Evolutionary conservation across 208 protist genomes (phyloP), one percentile per base, ranked within the genome.

Genomic region (Acanthamoeba lenticulata): DNA sequence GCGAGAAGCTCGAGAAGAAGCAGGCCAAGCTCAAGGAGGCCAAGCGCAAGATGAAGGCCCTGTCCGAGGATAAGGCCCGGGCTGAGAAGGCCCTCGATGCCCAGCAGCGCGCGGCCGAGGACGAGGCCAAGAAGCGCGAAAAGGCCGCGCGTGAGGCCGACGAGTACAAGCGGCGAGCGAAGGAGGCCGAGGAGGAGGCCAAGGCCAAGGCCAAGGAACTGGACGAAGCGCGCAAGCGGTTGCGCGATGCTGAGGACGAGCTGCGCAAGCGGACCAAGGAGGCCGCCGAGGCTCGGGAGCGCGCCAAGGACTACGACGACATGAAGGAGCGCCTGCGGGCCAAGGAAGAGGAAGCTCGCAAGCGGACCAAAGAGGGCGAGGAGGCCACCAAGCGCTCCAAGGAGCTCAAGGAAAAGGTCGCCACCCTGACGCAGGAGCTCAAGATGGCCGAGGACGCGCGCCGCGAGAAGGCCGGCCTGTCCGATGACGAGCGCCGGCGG

Each of bases 301-400:
- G 60, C 24, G 42, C 60, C 17, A 89, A 57, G 81, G 52, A 89
- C 29, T 67, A 67, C 29, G 52, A 89, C 32, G 52, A 89, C 0
- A 57, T 60, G 44, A 52, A 57, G 40, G 81, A 67, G 44, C 36
- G 45, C 15, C n/a, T 65, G 17, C 5, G n/a, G 45, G 7, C 42
- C 32, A 89, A 89, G 81, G 52, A 89, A 42, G 47, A 89, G 13
- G 81, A 89, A n/a, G 44, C 36, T 2, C 47, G 81, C 45, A 89
- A 89, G 36, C 27, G 44, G 2, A 89, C 44, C 13, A 65, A 89
- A 42, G 52, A 89, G 42, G 17, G n/a, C 81, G 44, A 55, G 24
- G 52, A 89, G n/a, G 52, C 47, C 45, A 34, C 27, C 15, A 65
- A 89, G 7, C 52, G 60, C 42, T 11, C n/a, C 17, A 49, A 60